These are phyloP conservation scores for Asterophora parasitica DNA, from an alignment of 768 basidiomycete genomes.

Conservation along the genomic window DNA sequence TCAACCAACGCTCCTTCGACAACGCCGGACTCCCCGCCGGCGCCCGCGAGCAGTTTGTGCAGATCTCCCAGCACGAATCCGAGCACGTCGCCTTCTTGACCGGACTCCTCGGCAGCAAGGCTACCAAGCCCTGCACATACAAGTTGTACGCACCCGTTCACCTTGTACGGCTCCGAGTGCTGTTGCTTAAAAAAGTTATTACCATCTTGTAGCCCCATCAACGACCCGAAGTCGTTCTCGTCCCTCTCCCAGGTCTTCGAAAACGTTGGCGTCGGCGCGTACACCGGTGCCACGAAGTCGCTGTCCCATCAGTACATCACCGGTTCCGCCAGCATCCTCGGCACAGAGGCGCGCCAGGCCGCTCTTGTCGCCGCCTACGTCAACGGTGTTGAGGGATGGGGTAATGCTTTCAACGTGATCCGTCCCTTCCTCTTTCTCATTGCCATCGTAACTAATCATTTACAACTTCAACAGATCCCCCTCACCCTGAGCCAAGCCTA, in stretches of 20 bases:
- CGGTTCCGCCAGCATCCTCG: slow-evolving; percentile 11
- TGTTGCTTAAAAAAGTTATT: no score
- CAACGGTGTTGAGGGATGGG: slow-evolving; percentile 13
- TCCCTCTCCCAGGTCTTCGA: slow-evolving; percentile 9
- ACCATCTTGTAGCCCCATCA: slow-evolving; percentile 7
- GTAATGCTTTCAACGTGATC: slow-evolving; percentile 11
- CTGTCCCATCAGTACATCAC: background rate
- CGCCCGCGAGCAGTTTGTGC: slow-evolving; percentile 7
- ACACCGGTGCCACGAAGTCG: background rate
- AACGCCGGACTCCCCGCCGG: slow-evolving; percentile 8
- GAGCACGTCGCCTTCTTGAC: slow-evolving; percentile 8
- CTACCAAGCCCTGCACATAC: slow-evolving; percentile 8
- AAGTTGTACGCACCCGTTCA: slow-evolving; percentile 5
- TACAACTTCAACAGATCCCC: slow-evolving; percentile 19
- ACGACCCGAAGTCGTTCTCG: slow-evolving; percentile 4
- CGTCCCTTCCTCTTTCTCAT: background rate
- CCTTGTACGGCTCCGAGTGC: background rate
- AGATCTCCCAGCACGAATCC: slow-evolving; percentile 4
- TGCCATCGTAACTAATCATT: background rate
- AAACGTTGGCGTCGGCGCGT: slow-evolving; percentile 13
- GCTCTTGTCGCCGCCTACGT: slow-evolving; percentile 7
- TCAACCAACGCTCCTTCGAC: slow-evolving; percentile 6
- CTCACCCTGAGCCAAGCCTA: slow-evolving; percentile 27
- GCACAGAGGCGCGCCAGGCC: slow-evolving; percentile 15
- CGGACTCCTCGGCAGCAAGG: slow-evolving; percentile 1